Evolutionary conservation across 164 flowering plant genomes (phyloP).

Genomic region (grape (Vitis vinifera)): DNA sequence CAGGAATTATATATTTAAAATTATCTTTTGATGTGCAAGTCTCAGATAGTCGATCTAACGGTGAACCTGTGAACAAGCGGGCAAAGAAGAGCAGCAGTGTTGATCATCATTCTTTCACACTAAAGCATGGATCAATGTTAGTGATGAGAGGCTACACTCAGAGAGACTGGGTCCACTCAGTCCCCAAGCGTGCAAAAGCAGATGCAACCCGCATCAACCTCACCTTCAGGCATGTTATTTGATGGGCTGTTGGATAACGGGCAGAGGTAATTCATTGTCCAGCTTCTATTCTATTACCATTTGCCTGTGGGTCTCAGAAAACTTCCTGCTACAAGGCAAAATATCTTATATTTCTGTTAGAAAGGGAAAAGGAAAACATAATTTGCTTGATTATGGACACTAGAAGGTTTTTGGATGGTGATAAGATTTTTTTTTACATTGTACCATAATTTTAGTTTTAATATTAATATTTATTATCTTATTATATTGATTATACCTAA

Average conservation of each 20-base stretch:
- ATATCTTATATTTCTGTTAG: neutral
- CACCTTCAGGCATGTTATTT: slow-evolving; percentile 73
- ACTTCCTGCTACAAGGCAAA: neutral
- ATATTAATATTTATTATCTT: too few species aligned
- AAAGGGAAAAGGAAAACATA: neutral
- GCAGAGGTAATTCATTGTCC: neutral
- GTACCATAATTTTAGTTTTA: too few species aligned
- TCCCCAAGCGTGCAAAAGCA: slow-evolving; percentile 82
- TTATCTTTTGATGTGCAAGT: slow-evolving; percentile 1
- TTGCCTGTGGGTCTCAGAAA: neutral
- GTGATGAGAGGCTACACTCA: slow-evolving; percentile 88
- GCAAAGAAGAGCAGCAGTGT: slow-evolving; percentile 29
- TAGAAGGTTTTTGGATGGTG: too few species aligned
- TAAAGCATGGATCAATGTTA: slow-evolving; percentile 72
- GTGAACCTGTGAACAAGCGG: slow-evolving; percentile 49
- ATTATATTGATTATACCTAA: too few species aligned
- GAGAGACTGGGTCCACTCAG: slow-evolving; percentile 86
- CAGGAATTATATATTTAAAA: neutral
- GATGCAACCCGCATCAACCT: slow-evolving; percentile 77
- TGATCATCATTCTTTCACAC: slow-evolving; percentile 53
- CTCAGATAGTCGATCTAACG: slow-evolving; percentile 29
- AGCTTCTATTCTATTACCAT: neutral
- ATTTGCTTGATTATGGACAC: neutral
- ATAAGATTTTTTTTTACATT: too few species aligned
- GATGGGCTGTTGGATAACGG: slow-evolving; percentile 1